Evolutionary conservation across 768 basidiomycete genomes (phyloP).

Genomic region (Boletus rubroflammeus): DNA sequence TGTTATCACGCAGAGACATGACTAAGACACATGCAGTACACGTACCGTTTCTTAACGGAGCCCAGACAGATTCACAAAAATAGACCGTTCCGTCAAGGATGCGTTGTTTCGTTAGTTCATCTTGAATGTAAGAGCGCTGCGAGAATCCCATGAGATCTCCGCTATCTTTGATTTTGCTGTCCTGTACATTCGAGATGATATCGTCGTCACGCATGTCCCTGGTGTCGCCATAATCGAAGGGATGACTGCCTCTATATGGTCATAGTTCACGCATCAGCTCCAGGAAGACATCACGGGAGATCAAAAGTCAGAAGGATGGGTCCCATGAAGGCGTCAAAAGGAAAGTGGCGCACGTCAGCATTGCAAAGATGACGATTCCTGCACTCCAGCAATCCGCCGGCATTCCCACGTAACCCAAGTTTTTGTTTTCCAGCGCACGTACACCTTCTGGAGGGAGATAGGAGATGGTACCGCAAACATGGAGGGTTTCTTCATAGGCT

Average conservation of each 20-base stretch:
- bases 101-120: constrained; percentile 61
- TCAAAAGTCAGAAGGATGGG: neutral
- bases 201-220: constrained; percentile 14
- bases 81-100: constrained; percentile 62
- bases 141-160: constrained; percentile 30
- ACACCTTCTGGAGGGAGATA: constrained; percentile 86
- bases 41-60: constrained; percentile 55
- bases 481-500: constrained; percentile 77
- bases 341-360: constrained; percentile 65
- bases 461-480: constrained; percentile 84
- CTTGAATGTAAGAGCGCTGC: constrained; percentile 41
- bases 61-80: constrained; percentile 57
- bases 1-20: neutral
- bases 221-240: constrained; percentile 61
- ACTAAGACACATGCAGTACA: neutral
- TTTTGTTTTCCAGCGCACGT: constrained; percentile 69
- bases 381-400: constrained; percentile 91
- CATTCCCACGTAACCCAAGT: constrained; percentile 74
- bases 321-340: neutral
- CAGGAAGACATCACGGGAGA: neutral
- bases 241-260: constrained; percentile 60
- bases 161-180: constrained; percentile 33
- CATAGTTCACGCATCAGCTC: constrained; percentile 7
- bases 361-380: constrained; percentile 76
- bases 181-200: constrained; percentile 1